These are phyloP conservation scores for Thelonectria rubi DNA, from an alignment of 2,329 filamentous ascomycete species.

Conservation along the genomic window DNA sequence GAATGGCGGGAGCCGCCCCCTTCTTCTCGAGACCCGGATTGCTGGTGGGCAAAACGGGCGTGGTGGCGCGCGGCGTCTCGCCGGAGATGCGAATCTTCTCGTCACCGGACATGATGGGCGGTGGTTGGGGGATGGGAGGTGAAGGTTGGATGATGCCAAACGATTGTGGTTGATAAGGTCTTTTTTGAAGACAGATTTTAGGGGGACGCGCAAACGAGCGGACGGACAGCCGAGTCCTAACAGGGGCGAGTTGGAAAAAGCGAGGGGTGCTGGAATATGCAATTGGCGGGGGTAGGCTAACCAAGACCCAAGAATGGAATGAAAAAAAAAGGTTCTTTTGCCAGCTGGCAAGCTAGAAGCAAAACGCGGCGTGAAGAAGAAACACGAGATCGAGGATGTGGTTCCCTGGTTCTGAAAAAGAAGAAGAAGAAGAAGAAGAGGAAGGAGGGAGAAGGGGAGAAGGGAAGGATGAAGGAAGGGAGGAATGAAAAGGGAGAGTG, in stretches of 20 bases:
- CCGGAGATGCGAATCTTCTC: constrained; percentile 88
- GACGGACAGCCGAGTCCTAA: constrained; percentile 50
- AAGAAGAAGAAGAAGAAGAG: constrained; percentile 28
- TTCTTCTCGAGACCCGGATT: constrained; percentile 80
- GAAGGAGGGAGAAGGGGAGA: constrained; percentile 30
- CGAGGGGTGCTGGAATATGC: constrained; percentile 47
- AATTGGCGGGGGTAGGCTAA: constrained; percentile 47
- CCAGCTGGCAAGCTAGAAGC: constrained; percentile 22
- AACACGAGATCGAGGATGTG: constrained; percentile 27
- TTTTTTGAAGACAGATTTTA: constrained; percentile 46
- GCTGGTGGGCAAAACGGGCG: constrained; percentile 78
- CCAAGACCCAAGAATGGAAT: constrained; percentile 35
- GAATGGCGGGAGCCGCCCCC: constrained; percentile 72
- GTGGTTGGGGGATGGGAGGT: constrained; percentile 44
- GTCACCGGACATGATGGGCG: constrained; percentile 65
- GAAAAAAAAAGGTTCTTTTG: constrained; percentile 42
- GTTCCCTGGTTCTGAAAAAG: constrained; percentile 26
- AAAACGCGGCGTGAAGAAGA: constrained; percentile 31
- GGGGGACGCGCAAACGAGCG: constrained; percentile 52
- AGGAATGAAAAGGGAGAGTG: constrained; percentile 32
- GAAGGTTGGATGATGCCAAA: constrained; percentile 30
- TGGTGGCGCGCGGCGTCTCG: constrained; percentile 71
- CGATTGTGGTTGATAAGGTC: constrained; percentile 37
- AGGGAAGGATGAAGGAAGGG: constrained; percentile 20
- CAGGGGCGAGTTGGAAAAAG: constrained; percentile 38